Base-by-base conservation (phyloP, 2,329 filamentous ascomycete genomes). In the Pseudogymnoascus sp. region DNA sequence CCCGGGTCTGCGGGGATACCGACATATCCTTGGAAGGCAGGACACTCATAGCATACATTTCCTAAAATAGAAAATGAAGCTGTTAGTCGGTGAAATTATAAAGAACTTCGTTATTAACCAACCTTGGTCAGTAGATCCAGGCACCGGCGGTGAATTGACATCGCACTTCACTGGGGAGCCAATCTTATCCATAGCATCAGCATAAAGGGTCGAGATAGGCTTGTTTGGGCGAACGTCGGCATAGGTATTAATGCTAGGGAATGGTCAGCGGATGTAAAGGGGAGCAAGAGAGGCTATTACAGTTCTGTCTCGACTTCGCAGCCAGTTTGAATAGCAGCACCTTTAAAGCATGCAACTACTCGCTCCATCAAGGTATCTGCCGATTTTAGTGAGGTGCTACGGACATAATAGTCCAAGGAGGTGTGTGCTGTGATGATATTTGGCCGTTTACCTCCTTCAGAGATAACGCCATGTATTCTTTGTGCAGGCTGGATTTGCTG, bases 381-480 rank as follows among this genome's bases (percentile, higher is more conserved):
- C 39, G 16, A 19, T 41, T 41, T 41, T 5, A 41, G 19, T 22
- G 39, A 22, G 16, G 39, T 22, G 16, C 35, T 45, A 23, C 59
- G 11, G 5, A 60, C 59, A 28, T 39, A 25, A 22, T 60, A 60
- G 36, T 7, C 16, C 2, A 64, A 63, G 35, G 64, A 63, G 9
- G 65, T 59, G 58, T 66, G 66, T 12, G 62, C 66, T 38, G 64
- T 65, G 45, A 77, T 77, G 11, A 77, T 67, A 64, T 78, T 77
- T 4, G 74, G 72, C 72, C 25, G 70, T 73, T 22, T 19, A 1
- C 75, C 76, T 0, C 72, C 75, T 41, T 78, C 69, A 1, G 71
- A 68, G 33, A 79, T 75, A 4, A 75, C 73, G 16, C 74, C 73
- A 63, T 78, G 75, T 5, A 79, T 72, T 5, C 66, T 64, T 62